A percentile compares a stretch with the other conserved stretches of the same genome.
Evolutionary conservation across 768 basidiomycete genomes (phyloP).

Genomic region (Dacryopinax primogenitus): DNA sequence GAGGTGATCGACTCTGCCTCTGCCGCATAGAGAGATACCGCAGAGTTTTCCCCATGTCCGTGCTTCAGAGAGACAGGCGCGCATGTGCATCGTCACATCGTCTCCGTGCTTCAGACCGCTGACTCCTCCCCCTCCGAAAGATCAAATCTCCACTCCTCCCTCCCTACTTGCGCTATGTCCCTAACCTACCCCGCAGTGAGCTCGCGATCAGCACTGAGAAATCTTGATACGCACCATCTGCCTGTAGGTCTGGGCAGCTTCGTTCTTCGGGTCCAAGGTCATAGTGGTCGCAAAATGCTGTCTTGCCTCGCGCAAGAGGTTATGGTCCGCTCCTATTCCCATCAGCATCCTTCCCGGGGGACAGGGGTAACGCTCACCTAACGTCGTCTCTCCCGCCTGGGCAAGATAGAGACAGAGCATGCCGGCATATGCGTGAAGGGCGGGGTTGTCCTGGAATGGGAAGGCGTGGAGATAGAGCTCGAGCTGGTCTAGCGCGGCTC

Average conservation of each 20-base stretch:
- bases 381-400: conserved; percentile 17
- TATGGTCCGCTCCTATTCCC: neutral
- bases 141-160: too few relatives aligned
- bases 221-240: neutral
- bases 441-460: conserved; percentile 71
- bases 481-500: conserved; percentile 69
- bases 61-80: too few relatives aligned
- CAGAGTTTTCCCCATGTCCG: too few relatives aligned
- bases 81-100: too few relatives aligned
- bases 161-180: too few relatives aligned
- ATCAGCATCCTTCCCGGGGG: neutral
- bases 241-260: neutral
- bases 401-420: conserved; percentile 44
- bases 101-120: too few relatives aligned
- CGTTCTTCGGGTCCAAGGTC: neutral
- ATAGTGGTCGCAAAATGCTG: neutral
- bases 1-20: too few relatives aligned
- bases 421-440: conserved; percentile 73
- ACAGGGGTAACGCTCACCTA: neutral
- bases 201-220: too few relatives aligned
- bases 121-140: too few relatives aligned
- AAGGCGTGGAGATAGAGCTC: conserved; percentile 84
- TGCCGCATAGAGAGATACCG: too few relatives aligned
- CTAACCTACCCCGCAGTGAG: too few relatives aligned
- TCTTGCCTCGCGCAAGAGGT: neutral